phyloP scores from a whole-genome alignment of 2,329 filamentous ascomycete species.

The Corniculantispora saksenae region DNA sequence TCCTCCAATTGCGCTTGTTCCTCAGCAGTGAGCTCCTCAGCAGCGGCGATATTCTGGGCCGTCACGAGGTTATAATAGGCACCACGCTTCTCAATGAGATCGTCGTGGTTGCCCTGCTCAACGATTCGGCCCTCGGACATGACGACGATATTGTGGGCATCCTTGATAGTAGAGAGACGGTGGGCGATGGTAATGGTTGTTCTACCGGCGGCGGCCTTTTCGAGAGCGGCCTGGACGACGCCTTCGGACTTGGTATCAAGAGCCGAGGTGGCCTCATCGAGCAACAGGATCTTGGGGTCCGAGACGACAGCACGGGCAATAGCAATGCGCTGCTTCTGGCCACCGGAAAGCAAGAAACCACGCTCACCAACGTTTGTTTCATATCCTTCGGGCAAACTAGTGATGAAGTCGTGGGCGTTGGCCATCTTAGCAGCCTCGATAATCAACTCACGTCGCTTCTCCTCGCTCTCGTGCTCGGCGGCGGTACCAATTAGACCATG shows the following conservation, averaged over 20 bases:
- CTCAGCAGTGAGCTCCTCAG: constrained; percentile 46
- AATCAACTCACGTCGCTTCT: constrained; percentile 60
- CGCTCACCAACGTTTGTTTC: constrained; percentile 74
- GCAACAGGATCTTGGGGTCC: constrained; percentile 66
- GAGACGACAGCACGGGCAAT: constrained; percentile 70
- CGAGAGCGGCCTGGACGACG: constrained; percentile 62
- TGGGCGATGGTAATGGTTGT: constrained; percentile 77
- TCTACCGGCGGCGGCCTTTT: constrained; percentile 60
- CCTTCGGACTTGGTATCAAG: constrained; percentile 56
- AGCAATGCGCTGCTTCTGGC: constrained; percentile 69
- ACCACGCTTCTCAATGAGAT: constrained; percentile 58
- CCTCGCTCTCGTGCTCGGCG: constrained; percentile 54
- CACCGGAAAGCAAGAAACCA: constrained; percentile 78
- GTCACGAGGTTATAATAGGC: constrained; percentile 69
- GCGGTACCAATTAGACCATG: constrained; percentile 57
- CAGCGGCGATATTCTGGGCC: constrained; percentile 60
- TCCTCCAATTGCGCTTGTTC: constrained; percentile 43
- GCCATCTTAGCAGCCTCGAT: constrained; percentile 65
- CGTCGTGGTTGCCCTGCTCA: constrained; percentile 75
- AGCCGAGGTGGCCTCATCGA: constrained; percentile 77
- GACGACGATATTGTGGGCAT: constrained; percentile 78
- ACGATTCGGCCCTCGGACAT: constrained; percentile 69
- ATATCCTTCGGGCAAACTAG: constrained; percentile 67
- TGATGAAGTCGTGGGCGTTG: constrained; percentile 70
- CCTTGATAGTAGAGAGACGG: constrained; percentile 71